Base-by-base conservation (phyloP, 768 basidiomycete species). In the Coprinellus micaceus region DNA sequence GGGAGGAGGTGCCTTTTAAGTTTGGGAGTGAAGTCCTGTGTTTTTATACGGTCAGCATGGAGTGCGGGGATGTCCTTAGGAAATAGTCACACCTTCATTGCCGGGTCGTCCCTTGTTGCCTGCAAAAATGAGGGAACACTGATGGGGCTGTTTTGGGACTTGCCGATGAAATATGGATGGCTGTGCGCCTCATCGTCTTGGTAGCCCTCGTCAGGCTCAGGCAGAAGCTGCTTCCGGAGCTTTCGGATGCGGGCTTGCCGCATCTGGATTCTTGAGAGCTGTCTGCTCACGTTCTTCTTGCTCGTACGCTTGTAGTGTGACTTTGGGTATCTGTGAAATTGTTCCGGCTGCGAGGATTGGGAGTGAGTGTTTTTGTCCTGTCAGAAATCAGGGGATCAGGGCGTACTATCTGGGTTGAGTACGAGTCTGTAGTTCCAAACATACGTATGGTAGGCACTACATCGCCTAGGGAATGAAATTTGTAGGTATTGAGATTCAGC, bases 321-420 rank as follows among this genome's bases (percentile, higher is more conserved):
- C 45, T 47, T 47, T 9, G 45, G 24, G 25, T 22, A 47, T 9
- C 45, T 4, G 25, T 47, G 45, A 26, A 47, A 47, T 9, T 17
- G 12, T n/a, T 47, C 45, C 17, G 45, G 24, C 45, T 47, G n/a
- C n/a, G n/a, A n/a, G 25, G 40, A n/a, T n/a, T n/a, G n/a, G n/a
- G n/a, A n/a, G n/a, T n/a, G n/a, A n/a, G n/a, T n/a, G n/a, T n/a
- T n/a, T n/a, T n/a, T n/a, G n/a, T n/a, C n/a, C n/a, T n/a, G n/a
- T n/a, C n/a, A n/a, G n/a, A n/a, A n/a, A n/a, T n/a, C n/a, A n/a
- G n/a, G n/a, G n/a, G n/a, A 43, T 7, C 5, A 43, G 5, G n/a
- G 6, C n/a, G 7, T 21, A 43, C 40, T 17, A 25, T 74, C 63
- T 41, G 19, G 61, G 62, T 67, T 67, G 43, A 58, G 45, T 4